Base-by-base conservation (phyloP, 371 early-diverging fungal genomes). In the Mucor ambiguus region DNA sequence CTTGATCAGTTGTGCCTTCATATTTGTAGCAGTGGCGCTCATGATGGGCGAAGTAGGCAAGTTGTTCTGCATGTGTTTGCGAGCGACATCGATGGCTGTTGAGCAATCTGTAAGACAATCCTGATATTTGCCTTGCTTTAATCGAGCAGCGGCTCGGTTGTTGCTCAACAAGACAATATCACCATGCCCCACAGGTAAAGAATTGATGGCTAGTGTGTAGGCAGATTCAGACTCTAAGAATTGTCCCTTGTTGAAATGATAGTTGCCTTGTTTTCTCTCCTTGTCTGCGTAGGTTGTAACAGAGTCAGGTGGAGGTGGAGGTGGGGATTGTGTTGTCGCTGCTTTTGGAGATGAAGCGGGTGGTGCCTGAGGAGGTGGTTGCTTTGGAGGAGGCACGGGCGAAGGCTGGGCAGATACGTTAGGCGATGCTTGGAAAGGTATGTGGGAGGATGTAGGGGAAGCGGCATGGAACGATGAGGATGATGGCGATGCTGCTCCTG, bases 41-140 rank as follows among this genome's bases (percentile, higher is more conserved):
- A 67, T 63, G n/a, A 85, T 75, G 58, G 87, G 69, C 16, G 70
- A 68, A 32, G 89, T 66, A 0, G 76, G 78, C 8, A 63, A 32
- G 11, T 76, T 74, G 11, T 3, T 20, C 12, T 18, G 43, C 16
- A 55, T 49, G 20, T 61, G 22, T n/a, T 58, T 35, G 6, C 60
- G 55, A 33, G 70, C 70, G n/a, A 69, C 8, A 28, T 54, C 49
- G 37, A 69, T 64, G 4, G 70, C 64, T 14, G 37, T 5, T 4
- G 56, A 18, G 65, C 92, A 91, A 62, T 94, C 94, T 5, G 76
- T 74, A 1, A 92, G 68, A n/a, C 83, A 86, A 14, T 85, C 87
- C 24, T 84, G 82, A 73, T 93, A 90, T 55, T 94, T 89, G 22
- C 96, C 96, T n/a, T 82, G 91, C 78, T 98, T 96, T 43, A 93